These are phyloP conservation scores for Luzula sylvatica DNA, from an alignment of 176 grass and related monocot genomes.

Conservation along the genomic window DNA sequence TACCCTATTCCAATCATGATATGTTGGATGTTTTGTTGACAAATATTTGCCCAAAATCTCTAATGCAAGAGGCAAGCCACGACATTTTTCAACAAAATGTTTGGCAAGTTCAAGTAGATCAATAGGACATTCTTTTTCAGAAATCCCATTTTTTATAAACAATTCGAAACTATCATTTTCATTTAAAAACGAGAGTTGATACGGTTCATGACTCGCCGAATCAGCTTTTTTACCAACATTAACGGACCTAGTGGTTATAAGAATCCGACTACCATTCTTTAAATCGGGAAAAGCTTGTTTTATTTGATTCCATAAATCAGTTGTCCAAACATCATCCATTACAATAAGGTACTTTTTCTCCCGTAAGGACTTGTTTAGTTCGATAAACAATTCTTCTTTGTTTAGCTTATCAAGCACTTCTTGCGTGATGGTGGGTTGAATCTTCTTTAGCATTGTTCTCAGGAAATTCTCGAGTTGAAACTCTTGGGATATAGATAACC, in stretches of 20 bases:
- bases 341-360: background rate
- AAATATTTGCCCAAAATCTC: no score
- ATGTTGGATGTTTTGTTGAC: no score
- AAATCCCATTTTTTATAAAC: background rate
- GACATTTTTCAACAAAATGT: slow-evolving; percentile 7
- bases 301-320: background rate
- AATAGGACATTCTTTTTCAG: background rate
- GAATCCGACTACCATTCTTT: slow-evolving; percentile 4
- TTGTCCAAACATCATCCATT: slow-evolving; percentile 7
- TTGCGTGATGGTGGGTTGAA: background rate
- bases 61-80: slow-evolving; percentile 3
- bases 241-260: background rate
- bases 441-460: background rate
- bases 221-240: background rate
- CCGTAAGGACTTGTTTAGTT: no score
- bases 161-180: background rate
- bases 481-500: slow-evolving; percentile 3
- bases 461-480: background rate
- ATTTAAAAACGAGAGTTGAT: background rate
- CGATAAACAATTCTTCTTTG: no score
- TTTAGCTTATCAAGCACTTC: background rate
- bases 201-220: background rate
- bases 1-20: no score
- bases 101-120: background rate
- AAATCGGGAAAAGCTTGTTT: background rate